Base-by-base conservation (phyloP, 352 stramenopile genomes). In the Phytophthora ohioensis region DNA sequence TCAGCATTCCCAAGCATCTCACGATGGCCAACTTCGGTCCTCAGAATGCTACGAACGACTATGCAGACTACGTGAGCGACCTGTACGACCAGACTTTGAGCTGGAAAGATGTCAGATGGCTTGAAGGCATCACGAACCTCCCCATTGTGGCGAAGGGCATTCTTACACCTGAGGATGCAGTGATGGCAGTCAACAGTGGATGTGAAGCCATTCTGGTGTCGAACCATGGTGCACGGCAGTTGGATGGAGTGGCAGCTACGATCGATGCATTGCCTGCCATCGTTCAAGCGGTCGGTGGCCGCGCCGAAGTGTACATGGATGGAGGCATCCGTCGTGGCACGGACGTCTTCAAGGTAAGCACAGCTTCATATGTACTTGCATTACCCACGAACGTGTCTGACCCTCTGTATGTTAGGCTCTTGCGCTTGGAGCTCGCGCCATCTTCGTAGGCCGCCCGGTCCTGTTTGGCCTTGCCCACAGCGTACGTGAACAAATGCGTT, bases 21-120 rank as follows among this genome's bases (percentile, higher is more conserved):
- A 49, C 60, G 43, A 75, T 80, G 60, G 73, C 70, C 58, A 80
- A 77, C 48, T 77, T 77, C 30, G 17, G 55, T 9, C 66, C 66
- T 5, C 58, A 73, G 27, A 73, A 73, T 59, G 66, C 39, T 15
- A 64, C 58, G 27, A 73, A 17, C 4, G 60, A 72, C 71, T 75
- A 73, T 30, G 72, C 72, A 11, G 53, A 79, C 67, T 79, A 79
- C 49, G 67, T 79, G 68, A 90, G 91, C 32, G 80, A 91, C 36
- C 91, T 98, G 60, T 98, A 97, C 15, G 97, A 99, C 79, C 88
- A 95, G 39, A 97, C 90, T 60, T 91, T 99, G 67, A 97, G 97
- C 75, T 98, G 88, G 69, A 85, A 98, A 55, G 93, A 98, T 56
- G 87, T 98, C 32, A 78, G 83, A 49, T 98, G 92, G 92, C 79